Conservation (phyloP, 2,329 filamentous ascomycete genomes). For the Neonectria ditissima region DNA sequence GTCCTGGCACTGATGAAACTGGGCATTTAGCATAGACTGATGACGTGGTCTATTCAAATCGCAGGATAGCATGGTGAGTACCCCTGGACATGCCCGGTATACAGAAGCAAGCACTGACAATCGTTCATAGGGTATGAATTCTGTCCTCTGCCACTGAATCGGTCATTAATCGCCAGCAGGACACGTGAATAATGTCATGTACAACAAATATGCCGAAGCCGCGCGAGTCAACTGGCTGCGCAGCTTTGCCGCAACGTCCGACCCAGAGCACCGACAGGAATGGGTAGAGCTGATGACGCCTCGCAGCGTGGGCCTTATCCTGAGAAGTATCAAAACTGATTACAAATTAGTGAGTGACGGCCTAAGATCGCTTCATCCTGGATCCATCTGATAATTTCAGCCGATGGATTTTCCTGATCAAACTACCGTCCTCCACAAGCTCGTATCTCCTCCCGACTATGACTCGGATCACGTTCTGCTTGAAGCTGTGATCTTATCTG, state of each 20-base stretch:
- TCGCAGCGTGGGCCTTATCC: constrained; percentile 76
- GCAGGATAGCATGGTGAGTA: constrained; percentile 66
- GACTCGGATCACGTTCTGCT: constrained; percentile 64
- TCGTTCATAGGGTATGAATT: constrained; percentile 21
- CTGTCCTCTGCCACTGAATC: not conserved
- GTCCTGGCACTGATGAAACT: constrained; percentile 45
- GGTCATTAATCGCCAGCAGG: constrained; percentile 35
- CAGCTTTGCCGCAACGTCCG: constrained; percentile 73
- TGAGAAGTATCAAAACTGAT: constrained; percentile 83
- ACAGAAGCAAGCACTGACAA: not conserved
- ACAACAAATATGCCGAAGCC: constrained; percentile 86
- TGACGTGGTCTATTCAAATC: constrained; percentile 1
- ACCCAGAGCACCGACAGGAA: constrained; percentile 68
- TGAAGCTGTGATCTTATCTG: constrained; percentile 77
- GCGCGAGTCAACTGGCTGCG: constrained; percentile 82
- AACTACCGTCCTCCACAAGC: constrained; percentile 86
- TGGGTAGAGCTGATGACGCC: constrained; percentile 80
- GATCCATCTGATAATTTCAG: constrained; percentile 54
- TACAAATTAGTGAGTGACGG: constrained; percentile 82
- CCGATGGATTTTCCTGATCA: constrained; percentile 87
- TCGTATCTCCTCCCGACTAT: constrained; percentile 64
- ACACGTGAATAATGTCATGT: constrained; percentile 89
- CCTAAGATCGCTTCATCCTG: too few species aligned
- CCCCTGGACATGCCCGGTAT: not conserved
- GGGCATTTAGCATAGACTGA: not conserved